Percentiles rank a stretch among this genome's conserved stretches.
phyloP scores from a whole-genome alignment of 306 rosid genomes.

The Cicer chorassanicum region DNA sequence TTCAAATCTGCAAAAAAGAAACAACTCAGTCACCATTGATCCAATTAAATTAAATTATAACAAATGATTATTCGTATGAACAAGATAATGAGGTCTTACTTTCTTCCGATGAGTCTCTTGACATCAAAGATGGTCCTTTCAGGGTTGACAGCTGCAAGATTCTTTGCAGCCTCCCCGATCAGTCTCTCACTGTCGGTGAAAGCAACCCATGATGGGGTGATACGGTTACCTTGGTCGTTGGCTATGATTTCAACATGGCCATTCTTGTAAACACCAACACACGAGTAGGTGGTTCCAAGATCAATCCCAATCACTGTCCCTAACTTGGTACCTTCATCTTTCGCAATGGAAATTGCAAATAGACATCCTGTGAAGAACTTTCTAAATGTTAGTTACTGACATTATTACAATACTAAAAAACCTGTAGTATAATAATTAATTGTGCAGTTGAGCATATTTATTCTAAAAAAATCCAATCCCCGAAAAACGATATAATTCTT shows the following conservation, averaged over 20 bases:
- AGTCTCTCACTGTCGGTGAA: slow-evolving; percentile 87
- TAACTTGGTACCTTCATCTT: slow-evolving; percentile 86
- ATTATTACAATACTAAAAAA: slow-evolving; percentile 5
- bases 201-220: slow-evolving; percentile 98
- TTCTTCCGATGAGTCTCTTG: slow-evolving; percentile 96
- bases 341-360: slow-evolving; percentile 79
- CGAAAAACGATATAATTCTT: not conserved
- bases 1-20: slow-evolving; percentile 64
- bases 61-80: not conserved
- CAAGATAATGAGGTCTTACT: slow-evolving; percentile 53
- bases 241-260: slow-evolving; percentile 99
- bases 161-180: slow-evolving; percentile 99
- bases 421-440: not conserved
- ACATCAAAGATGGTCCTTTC: slow-evolving; percentile 98
- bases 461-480: slow-evolving; percentile 18
- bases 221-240: slow-evolving; percentile 98
- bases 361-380: slow-evolving; percentile 60
- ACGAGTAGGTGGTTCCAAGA: slow-evolving; percentile 94
- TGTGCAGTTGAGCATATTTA: not conserved
- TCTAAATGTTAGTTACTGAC: slow-evolving; percentile 37
- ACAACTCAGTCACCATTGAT: slow-evolving; percentile 21
- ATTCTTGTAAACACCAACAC: slow-evolving; percentile 97
- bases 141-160: slow-evolving; percentile 93
- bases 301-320: slow-evolving; percentile 98
- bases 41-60: not conserved